Conservation (phyloP, 2,329 filamentous ascomycete species). For the Rhynchosporium secalis region DNA sequence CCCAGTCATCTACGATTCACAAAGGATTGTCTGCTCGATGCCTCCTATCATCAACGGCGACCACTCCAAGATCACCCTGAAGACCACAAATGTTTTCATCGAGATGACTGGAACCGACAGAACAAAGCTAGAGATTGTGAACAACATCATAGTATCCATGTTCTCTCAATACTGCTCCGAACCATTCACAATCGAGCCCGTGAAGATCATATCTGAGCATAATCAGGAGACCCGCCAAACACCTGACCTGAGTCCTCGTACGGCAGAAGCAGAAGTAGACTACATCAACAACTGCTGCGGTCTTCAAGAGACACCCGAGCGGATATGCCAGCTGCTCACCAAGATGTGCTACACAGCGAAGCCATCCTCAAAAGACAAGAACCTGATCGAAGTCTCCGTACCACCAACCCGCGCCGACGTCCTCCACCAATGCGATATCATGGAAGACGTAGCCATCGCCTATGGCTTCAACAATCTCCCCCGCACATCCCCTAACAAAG, state of each 20-base stretch:
- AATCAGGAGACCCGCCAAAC: slow-evolving; percentile 80
- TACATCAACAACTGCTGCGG: slow-evolving; percentile 95
- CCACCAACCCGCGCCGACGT: slow-evolving; percentile 92
- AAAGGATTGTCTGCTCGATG: slow-evolving; percentile 84
- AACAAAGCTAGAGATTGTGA: slow-evolving; percentile 94
- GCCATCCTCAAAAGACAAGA: slow-evolving; percentile 67
- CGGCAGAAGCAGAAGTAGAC: slow-evolving; percentile 79
- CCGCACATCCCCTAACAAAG: slow-evolving; percentile 80
- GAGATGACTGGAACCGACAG: slow-evolving; percentile 95
- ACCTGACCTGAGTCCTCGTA: slow-evolving; percentile 75
- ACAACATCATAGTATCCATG: slow-evolving; percentile 95
- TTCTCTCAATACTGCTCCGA: slow-evolving; percentile 90
- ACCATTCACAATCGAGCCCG: slow-evolving; percentile 88
- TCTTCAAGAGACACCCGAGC: slow-evolving; percentile 69
- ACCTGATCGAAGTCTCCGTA: slow-evolving; percentile 77
- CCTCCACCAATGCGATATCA: slow-evolving; percentile 94
- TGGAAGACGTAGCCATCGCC: slow-evolving; percentile 96
- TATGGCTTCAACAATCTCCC: slow-evolving; percentile 98
- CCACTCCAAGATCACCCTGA: slow-evolving; percentile 90
- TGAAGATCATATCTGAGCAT: slow-evolving; percentile 89
- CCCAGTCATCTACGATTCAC: slow-evolving; percentile 90
- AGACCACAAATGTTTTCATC: slow-evolving; percentile 94
- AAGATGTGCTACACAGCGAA: slow-evolving; percentile 88
- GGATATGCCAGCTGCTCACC: slow-evolving; percentile 75
- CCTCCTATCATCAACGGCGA: slow-evolving; percentile 98